A percentile compares a stretch with the other conserved stretches of the same genome.
phyloP scores from a whole-genome alignment of 2,329 filamentous ascomycete species.

The Arthroderma uncinatum region DNA sequence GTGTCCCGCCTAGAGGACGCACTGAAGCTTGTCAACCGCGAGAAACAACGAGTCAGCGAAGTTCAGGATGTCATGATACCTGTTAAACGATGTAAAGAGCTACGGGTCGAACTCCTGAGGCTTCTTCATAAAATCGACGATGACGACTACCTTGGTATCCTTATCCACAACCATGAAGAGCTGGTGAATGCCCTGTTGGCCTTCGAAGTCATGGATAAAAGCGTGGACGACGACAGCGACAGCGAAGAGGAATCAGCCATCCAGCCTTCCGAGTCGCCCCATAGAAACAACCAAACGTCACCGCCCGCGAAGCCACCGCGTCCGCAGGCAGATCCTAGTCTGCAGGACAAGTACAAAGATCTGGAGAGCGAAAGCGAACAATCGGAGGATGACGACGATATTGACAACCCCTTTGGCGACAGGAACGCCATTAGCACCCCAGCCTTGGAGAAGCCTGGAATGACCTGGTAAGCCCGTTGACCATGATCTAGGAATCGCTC shows the following conservation, averaged over 20 bases:
- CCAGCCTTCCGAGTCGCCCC: slow-evolving; percentile 15
- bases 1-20: slow-evolving; percentile 84
- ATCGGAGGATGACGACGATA: slow-evolving; percentile 55
- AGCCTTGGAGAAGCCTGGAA: slow-evolving; percentile 23
- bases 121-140: slow-evolving; percentile 89
- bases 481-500: not conserved
- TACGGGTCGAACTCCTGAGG: slow-evolving; percentile 72
- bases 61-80: slow-evolving; percentile 62
- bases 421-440: slow-evolving; percentile 49
- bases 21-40: slow-evolving; percentile 81
- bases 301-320: slow-evolving; percentile 27
- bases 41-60: slow-evolving; percentile 75
- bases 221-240: slow-evolving; percentile 50
- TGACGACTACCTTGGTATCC: slow-evolving; percentile 80
- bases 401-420: slow-evolving; percentile 82
- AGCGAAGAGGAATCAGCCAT: slow-evolving; percentile 46
- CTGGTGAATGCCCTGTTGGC: slow-evolving; percentile 89
- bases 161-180: slow-evolving; percentile 90
- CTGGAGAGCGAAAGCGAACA: slow-evolving; percentile 44
- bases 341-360: slow-evolving; percentile 32
- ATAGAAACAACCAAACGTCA: slow-evolving; percentile 32
- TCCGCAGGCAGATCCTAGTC: slow-evolving; percentile 38
- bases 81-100: slow-evolving; percentile 76
- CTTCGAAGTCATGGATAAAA: slow-evolving; percentile 77
- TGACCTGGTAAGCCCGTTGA: slow-evolving; percentile 26